These are phyloP conservation scores for Isabelozyma gotoi DNA, from an alignment of 805 yeast genomes.

Conservation along the genomic window DNA sequence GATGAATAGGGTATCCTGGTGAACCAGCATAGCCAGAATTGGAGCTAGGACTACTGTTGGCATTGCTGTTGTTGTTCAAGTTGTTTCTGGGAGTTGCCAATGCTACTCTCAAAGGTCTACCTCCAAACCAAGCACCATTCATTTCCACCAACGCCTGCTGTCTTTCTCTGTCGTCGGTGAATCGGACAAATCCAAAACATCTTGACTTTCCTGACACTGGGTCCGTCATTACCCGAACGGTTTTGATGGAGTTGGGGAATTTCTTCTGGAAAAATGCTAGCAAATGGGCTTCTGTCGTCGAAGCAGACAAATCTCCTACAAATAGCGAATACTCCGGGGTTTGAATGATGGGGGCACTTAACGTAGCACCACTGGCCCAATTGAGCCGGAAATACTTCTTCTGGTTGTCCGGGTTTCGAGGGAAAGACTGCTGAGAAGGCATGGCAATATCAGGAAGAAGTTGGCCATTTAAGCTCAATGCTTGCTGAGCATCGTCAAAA, in stretches of 20 bases:
- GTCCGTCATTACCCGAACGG: slow-evolving; percentile 84
- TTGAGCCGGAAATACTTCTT: slow-evolving; percentile 70
- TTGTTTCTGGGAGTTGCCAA: slow-evolving; percentile 69
- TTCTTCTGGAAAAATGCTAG: slow-evolving; percentile 68
- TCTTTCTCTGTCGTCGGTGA: slow-evolving; percentile 68
- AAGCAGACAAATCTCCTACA: slow-evolving; percentile 80
- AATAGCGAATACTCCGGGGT: slow-evolving; percentile 76
- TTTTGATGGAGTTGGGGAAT: slow-evolving; percentile 63
- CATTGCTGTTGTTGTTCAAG: neutral
- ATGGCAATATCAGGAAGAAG: slow-evolving; percentile 57
- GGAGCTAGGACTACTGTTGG: slow-evolving; percentile 1
- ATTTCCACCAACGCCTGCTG: slow-evolving; percentile 66
- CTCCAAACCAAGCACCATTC: slow-evolving; percentile 82
- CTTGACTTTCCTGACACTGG: slow-evolving; percentile 76
- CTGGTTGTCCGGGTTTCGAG: slow-evolving; percentile 44
- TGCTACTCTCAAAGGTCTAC: slow-evolving; percentile 74
- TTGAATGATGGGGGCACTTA: slow-evolving; percentile 66
- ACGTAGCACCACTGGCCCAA: slow-evolving; percentile 84
- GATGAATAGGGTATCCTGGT: slow-evolving; percentile 6
- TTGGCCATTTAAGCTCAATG: slow-evolving; percentile 64
- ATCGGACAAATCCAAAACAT: slow-evolving; percentile 80
- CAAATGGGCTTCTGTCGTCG: slow-evolving; percentile 78
- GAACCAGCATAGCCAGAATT: neutral
- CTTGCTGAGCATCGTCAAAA: slow-evolving; percentile 68
- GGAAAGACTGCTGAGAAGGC: slow-evolving; percentile 41